Evolutionary conservation across 2,329 filamentous ascomycete species (phyloP).

Genomic region (Pseudofabraea citricarpa): DNA sequence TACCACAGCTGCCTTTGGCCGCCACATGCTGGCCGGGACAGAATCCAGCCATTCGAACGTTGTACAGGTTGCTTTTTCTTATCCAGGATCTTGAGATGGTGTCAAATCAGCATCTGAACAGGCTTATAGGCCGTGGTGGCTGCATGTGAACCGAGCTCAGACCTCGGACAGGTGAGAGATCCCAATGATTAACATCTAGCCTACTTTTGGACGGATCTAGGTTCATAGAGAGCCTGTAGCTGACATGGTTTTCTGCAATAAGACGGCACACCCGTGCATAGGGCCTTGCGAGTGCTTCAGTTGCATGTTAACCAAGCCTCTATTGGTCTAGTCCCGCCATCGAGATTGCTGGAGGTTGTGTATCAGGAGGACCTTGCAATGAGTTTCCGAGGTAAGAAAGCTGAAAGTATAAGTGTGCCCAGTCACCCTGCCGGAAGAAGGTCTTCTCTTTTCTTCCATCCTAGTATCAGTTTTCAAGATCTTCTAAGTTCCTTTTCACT

Average conservation of each 20-base stretch:
- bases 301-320: background rate
- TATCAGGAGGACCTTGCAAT: background rate
- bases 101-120: no score
- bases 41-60: no score
- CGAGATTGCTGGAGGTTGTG: background rate
- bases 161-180: no score
- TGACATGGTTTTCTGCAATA: background rate
- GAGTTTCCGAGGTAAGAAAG: background rate
- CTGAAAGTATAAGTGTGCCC: background rate
- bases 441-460: constrained; percentile 6
- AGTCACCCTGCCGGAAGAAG: background rate
- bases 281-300: background rate
- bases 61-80: no score
- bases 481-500: background rate
- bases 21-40: no score
- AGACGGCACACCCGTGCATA: background rate
- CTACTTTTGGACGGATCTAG: background rate
- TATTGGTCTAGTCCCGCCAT: background rate
- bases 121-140: no score
- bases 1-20: no score
- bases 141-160: no score
- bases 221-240: no score
- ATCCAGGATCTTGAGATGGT: no score
- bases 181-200: background rate
- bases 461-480: constrained; percentile 2